phyloP scores from a whole-genome alignment of 208 protist species.

The Leishmania aethiopica region DNA sequence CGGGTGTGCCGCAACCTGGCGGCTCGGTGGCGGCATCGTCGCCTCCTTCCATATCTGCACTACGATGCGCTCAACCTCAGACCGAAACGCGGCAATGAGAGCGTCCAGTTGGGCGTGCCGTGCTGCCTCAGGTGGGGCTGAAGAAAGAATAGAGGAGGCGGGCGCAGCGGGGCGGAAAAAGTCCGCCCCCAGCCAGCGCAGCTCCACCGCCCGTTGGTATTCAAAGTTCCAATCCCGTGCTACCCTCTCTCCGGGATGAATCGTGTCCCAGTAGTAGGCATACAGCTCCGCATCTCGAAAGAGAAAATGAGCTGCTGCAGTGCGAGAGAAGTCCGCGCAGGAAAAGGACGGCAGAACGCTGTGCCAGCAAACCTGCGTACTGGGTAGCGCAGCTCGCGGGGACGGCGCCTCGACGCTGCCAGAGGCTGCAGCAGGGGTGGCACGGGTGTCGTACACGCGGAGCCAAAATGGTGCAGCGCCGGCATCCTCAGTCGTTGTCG shows the following conservation, averaged over 20 bases:
- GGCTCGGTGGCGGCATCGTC: constrained; percentile 28
- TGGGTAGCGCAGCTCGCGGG: not conserved
- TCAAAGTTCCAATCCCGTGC: constrained; percentile 50
- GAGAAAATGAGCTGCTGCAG: constrained; percentile 17
- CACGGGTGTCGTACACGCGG: constrained; percentile 46
- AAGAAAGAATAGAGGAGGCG: not conserved
- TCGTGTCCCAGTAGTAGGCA: constrained; percentile 47
- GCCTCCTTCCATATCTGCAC: constrained; percentile 49
- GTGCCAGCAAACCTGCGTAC: not conserved
- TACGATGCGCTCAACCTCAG: constrained; percentile 32
- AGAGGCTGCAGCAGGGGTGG: not conserved
- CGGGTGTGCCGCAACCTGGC: constrained; percentile 27
- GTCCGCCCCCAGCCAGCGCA: constrained; percentile 6
- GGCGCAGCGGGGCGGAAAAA: not conserved
- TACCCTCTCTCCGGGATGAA: not conserved
- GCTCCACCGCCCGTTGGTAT: constrained; percentile 51
- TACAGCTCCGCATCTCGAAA: constrained; percentile 31
- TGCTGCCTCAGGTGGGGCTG: not conserved
- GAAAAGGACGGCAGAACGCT: not conserved
- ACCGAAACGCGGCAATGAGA: constrained; percentile 28
- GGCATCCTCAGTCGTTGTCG: not conserved
- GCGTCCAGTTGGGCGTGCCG: not conserved
- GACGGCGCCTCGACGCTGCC: not conserved
- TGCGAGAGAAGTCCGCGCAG: not conserved
- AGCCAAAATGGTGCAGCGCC: constrained; percentile 22